Conservation (phyloP, 2,329 filamentous ascomycete genomes). For the Apiospora rasikravindrae region DNA sequence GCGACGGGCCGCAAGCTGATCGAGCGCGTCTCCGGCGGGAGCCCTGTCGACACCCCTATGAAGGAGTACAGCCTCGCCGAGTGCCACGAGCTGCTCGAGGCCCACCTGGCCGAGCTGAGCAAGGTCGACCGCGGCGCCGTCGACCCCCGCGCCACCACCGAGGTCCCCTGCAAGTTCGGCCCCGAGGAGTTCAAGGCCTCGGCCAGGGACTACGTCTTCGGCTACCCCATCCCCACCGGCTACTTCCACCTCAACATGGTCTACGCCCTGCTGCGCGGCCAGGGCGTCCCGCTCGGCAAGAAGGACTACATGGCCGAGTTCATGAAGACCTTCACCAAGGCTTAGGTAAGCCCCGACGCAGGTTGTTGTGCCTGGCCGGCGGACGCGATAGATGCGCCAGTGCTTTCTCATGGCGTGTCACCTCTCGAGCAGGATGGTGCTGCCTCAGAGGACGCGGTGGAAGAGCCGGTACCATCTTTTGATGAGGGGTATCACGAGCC, state of each 20-base stretch:
- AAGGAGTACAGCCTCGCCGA: slow-evolving; percentile 39
- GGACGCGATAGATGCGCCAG: too few species aligned
- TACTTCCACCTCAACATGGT: slow-evolving; percentile 63
- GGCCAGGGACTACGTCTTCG: slow-evolving; percentile 47
- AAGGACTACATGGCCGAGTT: slow-evolving; percentile 47
- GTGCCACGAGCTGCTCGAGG: slow-evolving; percentile 41
- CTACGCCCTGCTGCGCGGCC: slow-evolving; percentile 63
- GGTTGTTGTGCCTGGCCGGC: neutral
- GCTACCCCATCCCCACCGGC: slow-evolving; percentile 61
- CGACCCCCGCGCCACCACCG: slow-evolving; percentile 39
- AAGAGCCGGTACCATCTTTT: too few species aligned
- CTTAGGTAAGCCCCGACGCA: neutral
- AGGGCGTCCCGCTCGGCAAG: slow-evolving; percentile 67
- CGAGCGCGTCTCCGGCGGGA: slow-evolving; percentile 43
- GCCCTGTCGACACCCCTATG: slow-evolving; percentile 35
- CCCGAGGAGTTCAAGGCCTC: slow-evolving; percentile 34
- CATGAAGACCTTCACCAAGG: slow-evolving; percentile 13
- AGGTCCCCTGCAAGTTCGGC: slow-evolving; percentile 40
- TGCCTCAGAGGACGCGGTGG: too few species aligned
- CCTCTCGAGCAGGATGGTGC: too few species aligned
- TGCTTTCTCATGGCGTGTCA: too few species aligned
- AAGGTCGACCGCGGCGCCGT: slow-evolving; percentile 31
- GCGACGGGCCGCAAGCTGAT: slow-evolving; percentile 35
- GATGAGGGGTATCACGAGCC: too few species aligned
- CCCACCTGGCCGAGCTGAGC: slow-evolving; percentile 30